Conservation (phyloP, 768 basidiomycete species). For the Rhizopogon salebrosus region DNA sequence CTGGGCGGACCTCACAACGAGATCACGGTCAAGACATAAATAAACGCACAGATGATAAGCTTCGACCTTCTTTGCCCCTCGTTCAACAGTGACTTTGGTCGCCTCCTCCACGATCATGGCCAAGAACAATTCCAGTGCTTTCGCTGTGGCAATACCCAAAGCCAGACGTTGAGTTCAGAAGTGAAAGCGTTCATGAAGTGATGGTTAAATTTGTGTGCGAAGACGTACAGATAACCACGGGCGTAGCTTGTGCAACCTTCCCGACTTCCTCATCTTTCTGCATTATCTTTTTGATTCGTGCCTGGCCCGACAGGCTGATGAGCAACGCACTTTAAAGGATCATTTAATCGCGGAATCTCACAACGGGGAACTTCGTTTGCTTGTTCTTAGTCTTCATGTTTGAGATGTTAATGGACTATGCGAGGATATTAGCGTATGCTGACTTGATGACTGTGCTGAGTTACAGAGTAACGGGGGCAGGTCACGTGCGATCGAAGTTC, state of each 20-base stretch:
- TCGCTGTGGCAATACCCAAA: constrained; percentile 47
- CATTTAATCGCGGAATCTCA: constrained; percentile 33
- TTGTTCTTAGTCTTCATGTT: constrained; percentile 88
- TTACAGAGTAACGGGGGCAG: not conserved
- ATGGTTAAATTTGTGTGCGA: not conserved
- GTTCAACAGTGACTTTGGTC: constrained; percentile 68
- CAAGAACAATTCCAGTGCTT: constrained; percentile 91
- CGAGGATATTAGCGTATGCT: not conserved
- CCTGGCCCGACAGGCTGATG: constrained; percentile 39
- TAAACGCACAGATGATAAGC: constrained; percentile 84
- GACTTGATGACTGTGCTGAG: not conserved
- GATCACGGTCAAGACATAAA: constrained; percentile 1
- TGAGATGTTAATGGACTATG: not conserved
- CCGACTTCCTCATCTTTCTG: constrained; percentile 99
- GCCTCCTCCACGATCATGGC: constrained; percentile 78
- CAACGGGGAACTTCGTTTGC: constrained; percentile 87
- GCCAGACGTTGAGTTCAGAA: not conserved
- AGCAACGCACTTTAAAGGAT: not conserved
- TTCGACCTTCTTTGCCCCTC: constrained; percentile 86
- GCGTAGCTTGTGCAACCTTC: constrained; percentile 95
- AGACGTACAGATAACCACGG: constrained; percentile 89
- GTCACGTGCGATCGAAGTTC: not conserved
- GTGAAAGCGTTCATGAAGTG: constrained; percentile 7
- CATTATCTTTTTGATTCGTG: constrained; percentile 99
- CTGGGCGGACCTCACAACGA: constrained; percentile 33